Base-by-base conservation (phyloP, 164 flowering plant genomes). In the Vitis cinerea region DNA sequence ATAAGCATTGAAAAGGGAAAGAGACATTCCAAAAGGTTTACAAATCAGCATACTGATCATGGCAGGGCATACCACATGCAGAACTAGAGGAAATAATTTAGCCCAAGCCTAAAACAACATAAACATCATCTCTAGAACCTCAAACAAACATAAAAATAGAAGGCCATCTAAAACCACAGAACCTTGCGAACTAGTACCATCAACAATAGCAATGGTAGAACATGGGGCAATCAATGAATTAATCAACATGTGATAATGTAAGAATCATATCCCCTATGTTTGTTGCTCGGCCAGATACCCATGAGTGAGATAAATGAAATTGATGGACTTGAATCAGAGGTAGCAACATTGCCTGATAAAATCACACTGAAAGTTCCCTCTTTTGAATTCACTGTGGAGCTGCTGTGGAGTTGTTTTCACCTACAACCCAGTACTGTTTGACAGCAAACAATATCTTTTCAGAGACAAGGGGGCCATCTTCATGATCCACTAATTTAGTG, bases 401-500 rank as follows among this genome's bases (percentile, higher is more conserved):
- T 37, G 80, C 59, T 19, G 23, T 19, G 52, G 72, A 73, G 37
- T 73, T 78, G 14, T 74, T 62, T 44, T 71, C 83, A 59, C 79
- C 83, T 0, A 72, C 82, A 71, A 82, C 80, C 85, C 85, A 84
- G 70, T 84, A 84, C 60, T 73, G 79, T 70, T 84, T 82, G 50
- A 84, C 88, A 48, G 80, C 84, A 59, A 79, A 75, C 27, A 84
- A 10, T 8, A 83, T 49, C 74, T 84, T 83, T 19, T 81, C 86
- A 1, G 77, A 16, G 23, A 61, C 51, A 44, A 84, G 84, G 51
- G 86, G 88, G 7, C 85, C 88, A 61, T 83, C 83, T 63, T 83
- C 88, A 61, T 85, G 83, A 73, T 85, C 88, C 27, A 83, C 82
- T 80, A 83, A 72, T 70, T 72, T 80, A 10, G 80, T 76, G 13